Percentiles rank a stretch among this genome's conserved stretches.
phyloP scores from a whole-genome alignment of 768 basidiomycete genomes.

The Trametes cubensis region DNA sequence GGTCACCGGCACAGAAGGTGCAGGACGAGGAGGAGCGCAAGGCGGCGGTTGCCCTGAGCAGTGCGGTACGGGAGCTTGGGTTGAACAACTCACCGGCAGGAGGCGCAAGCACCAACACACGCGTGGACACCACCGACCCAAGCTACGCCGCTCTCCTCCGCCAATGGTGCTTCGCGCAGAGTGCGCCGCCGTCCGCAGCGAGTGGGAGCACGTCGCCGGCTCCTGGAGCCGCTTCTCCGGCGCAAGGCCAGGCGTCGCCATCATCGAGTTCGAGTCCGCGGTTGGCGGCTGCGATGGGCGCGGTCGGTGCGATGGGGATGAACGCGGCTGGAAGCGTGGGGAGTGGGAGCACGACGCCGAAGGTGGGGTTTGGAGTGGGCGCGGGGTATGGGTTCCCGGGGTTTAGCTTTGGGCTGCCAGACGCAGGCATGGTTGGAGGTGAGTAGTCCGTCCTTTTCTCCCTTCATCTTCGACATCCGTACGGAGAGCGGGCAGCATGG shows the following conservation, averaged over 20 bases:
- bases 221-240: too few relatives aligned
- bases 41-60: conserved; percentile 14
- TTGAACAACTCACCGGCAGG: conserved; percentile 20
- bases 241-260: neutral
- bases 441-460: conserved; percentile 10
- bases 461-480: too few relatives aligned
- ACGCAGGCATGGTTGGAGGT: conserved; percentile 35
- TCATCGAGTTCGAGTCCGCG: neutral
- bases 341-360: conserved; percentile 20
- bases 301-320: conserved; percentile 3
- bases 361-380: conserved; percentile 22
- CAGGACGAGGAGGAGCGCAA: conserved; percentile 13
- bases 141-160: conserved; percentile 62
- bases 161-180: conserved; percentile 72
- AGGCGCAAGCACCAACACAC: conserved; percentile 13
- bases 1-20: neutral
- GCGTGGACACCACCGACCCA: conserved; percentile 37
- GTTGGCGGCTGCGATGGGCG: neutral
- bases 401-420: conserved; percentile 29
- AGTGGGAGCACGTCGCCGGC: neutral
- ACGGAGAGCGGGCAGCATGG: too few relatives aligned
- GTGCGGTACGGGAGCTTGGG: conserved; percentile 20
- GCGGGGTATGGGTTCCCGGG: conserved; percentile 33
- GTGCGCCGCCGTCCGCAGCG: conserved; percentile 30
- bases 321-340: conserved; percentile 12